Base-by-base conservation (phyloP, 495 filamentous ascomycete genomes). In the Staphylotrichum longicolle region DNA sequence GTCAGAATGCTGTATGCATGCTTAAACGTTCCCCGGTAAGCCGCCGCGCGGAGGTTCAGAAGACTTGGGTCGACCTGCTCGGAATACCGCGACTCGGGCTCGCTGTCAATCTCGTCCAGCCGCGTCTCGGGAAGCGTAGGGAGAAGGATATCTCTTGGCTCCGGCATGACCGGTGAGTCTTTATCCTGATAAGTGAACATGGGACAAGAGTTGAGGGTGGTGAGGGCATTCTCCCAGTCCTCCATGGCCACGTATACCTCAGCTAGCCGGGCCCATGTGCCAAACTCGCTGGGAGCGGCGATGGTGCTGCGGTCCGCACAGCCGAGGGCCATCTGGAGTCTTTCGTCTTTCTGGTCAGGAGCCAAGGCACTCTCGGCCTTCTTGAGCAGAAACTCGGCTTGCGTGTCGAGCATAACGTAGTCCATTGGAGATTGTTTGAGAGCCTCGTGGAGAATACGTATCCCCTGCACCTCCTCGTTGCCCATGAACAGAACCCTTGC, bases 161-260 rank as follows among this genome's bases (percentile, higher is more conserved):
- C 91, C 20, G 94, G 94, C 88, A 96, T 92, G 59, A 93, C 82
- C 15, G 94, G 94, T 7, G 91, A 85, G 71, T 98, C 94, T 66
- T 96, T 97, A 72, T 98, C 94, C 72, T 97, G 93, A 74, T 98
- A 97, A 7, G 94, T 98, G 72, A 98, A 98, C 94, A 98, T 98
- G 4, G 94, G 94, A 64, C 95, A 98, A 4, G 93, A 97, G 75
- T 98, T 98, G n/a, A 98, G 80, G 5, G 95, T 98, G 8, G 96
- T 85, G 15, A 98, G 82, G 3, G 95, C 94, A 52, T 86, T 82
- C 66, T 97, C 94, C 90, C 93, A 98, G 71, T 93, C 88, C 73
- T 98, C 94, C 69, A 96, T 79, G 48, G 86, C 82, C 53, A 98
- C 87, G 61, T 98, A 98, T 27, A 98, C 86, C 70, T 97, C 91